Percentiles rank a stretch among this genome's conserved stretches.
phyloP scores from a whole-genome alignment of 1,284 basidiomycete species.

The Sporisorium exsertum region DNA sequence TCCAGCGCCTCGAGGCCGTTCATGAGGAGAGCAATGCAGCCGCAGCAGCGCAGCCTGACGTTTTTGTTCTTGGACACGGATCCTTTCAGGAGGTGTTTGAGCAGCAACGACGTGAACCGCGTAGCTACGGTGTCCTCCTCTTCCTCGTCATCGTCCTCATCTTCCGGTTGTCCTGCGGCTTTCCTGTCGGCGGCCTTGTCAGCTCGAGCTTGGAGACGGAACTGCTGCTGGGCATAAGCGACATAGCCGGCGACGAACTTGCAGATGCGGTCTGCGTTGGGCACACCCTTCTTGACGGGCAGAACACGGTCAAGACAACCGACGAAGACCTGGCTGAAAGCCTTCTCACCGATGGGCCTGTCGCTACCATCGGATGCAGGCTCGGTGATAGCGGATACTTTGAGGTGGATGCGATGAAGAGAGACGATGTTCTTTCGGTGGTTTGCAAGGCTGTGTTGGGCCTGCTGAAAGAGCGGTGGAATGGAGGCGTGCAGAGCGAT shows the following conservation, averaged over 20 bases:
- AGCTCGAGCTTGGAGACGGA: constrained; percentile 45
- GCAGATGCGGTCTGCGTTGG: constrained; percentile 82
- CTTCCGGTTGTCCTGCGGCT: constrained; percentile 50
- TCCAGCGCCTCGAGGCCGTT: constrained; percentile 71
- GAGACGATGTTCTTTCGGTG: constrained; percentile 91
- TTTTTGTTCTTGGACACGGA: constrained; percentile 91
- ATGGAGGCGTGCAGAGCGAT: constrained; percentile 37
- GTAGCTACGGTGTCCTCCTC: constrained; percentile 80
- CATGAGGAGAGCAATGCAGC: constrained; percentile 74
- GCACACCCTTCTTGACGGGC: constrained; percentile 84
- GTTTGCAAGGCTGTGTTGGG: constrained; percentile 83
- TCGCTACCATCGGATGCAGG: constrained; percentile 29
- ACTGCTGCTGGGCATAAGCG: constrained; percentile 72
- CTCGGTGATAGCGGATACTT: constrained; percentile 76
- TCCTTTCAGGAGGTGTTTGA: constrained; percentile 84
- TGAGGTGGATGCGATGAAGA: constrained; percentile 83
- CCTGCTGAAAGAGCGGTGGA: constrained; percentile 77
- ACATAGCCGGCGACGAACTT: constrained; percentile 88
- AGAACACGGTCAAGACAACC: constrained; percentile 79
- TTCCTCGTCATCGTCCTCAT: constrained; percentile 73
- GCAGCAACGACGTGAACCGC: constrained; percentile 78
- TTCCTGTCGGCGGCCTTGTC: constrained; percentile 21
- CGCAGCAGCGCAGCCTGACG: constrained; percentile 83
- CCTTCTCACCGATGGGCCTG: constrained; percentile 77
- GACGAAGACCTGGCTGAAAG: constrained; percentile 77